Conservation (phyloP, 805 yeast species). For the Zygoascus ofunaensis region DNA sequence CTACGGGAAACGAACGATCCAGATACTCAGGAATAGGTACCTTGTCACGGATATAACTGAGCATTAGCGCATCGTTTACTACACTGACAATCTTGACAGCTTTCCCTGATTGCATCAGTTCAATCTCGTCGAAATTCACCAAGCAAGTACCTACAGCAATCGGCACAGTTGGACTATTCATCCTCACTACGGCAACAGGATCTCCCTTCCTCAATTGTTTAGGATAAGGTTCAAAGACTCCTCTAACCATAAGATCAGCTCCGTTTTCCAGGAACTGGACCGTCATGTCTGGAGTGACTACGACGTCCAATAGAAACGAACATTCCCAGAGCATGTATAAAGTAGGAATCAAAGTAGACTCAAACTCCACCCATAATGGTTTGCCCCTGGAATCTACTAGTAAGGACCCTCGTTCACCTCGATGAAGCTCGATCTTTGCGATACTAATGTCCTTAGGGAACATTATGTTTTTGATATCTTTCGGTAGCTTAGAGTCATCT, state of each 20-base stretch:
- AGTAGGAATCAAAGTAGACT: slow-evolving; percentile 55
- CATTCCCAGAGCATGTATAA: slow-evolving; percentile 58
- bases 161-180: slow-evolving; percentile 51
- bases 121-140: slow-evolving; percentile 20
- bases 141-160: slow-evolving; percentile 63
- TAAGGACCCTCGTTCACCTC: slow-evolving; percentile 48
- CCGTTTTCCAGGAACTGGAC: slow-evolving; percentile 64
- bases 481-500: slow-evolving; percentile 31
- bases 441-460: slow-evolving; percentile 52
- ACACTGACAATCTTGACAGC: slow-evolving; percentile 69
- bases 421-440: slow-evolving; percentile 47
- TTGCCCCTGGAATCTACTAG: slow-evolving; percentile 53
- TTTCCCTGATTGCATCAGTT: slow-evolving; percentile 40
- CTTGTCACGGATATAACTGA: slow-evolving; percentile 37
- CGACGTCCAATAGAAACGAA: slow-evolving; percentile 56
- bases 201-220: slow-evolving; percentile 38
- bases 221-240: slow-evolving; percentile 49
- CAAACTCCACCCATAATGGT: slow-evolving; percentile 64
- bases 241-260: slow-evolving; percentile 47
- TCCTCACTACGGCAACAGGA: slow-evolving; percentile 63
- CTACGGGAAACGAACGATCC: slow-evolving; percentile 16
- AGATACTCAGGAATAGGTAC: slow-evolving; percentile 35
- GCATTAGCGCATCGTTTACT: slow-evolving; percentile 54
- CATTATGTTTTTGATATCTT: slow-evolving; percentile 34
- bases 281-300: slow-evolving; percentile 66